Base-by-base conservation (phyloP, 2,329 filamentous ascomycete species). In the Pestalotiopsis sp. region DNA sequence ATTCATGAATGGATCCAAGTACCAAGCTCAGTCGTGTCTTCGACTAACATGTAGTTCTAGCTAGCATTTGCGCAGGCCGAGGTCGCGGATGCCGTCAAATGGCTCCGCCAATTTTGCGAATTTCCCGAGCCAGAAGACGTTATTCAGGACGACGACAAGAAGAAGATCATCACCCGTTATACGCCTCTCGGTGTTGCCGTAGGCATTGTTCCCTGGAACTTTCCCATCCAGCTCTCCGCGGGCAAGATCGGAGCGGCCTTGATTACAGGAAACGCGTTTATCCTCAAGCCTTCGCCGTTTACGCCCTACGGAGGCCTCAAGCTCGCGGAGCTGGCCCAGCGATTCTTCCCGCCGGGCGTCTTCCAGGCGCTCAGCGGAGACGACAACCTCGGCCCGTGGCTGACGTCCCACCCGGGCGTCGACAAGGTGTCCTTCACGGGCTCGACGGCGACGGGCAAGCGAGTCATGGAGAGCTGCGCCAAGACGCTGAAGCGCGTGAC, bases 121-220 rank as follows among this genome's bases (percentile, higher is more conserved):
- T 58, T 26, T n/a, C 59, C 38, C 10, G 59, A 79, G 2, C 78
- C 87, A 10, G 75, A 81, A 57, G 58, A 61, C 38, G 81, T 84
- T 56, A 71, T 85, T 68, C 76, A 86, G 66, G 80, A 82, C 69
- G 82, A 81, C 63, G 80, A 81, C 13, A 78, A 76, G 13, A 71
- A 79, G 58, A 77, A 75, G 35, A 77, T 85, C 70, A 74, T 83
- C 20, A 79, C 79, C 2, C 82, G 79, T 2, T 82, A 83, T 71
- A 75, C 76, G 22, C 85, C 85, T 0, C 78, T 86, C 52, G 85
- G 85, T 40, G 80, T 86, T 4, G 79, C 82, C 1, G 85, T 80
- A 13, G 88, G 83, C 68, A 89, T 89, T 71, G 84, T 85, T 26
- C 87, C 87, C 1, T 90, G 88, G 88, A 90, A 90, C 74, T 89